Percentiles rank a stretch among this genome's conserved stretches.
These are phyloP conservation scores for Sporisorium exsertum DNA, from an alignment of 1,284 basidiomycete genomes.

Conservation along the genomic window DNA sequence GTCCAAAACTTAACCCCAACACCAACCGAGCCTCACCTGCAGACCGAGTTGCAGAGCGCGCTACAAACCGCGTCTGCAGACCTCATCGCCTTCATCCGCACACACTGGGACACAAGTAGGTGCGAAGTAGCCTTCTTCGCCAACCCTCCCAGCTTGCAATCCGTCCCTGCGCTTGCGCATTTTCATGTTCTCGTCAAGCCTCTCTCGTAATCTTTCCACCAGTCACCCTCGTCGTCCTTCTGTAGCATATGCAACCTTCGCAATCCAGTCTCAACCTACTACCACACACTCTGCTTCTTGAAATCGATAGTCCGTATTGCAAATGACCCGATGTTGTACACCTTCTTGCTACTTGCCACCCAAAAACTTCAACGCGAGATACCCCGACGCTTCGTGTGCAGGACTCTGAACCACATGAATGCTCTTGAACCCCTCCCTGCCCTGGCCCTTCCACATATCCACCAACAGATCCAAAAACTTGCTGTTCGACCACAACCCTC, in stretches of 20 bases:
- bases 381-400: constrained; percentile 52
- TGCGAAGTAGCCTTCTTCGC: constrained; percentile 33
- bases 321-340: constrained; percentile 1
- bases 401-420: constrained; percentile 55
- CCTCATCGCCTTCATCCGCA: constrained; percentile 12
- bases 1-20: neutral
- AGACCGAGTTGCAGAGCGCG: neutral
- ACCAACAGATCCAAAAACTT: constrained; percentile 48
- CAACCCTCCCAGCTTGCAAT: constrained; percentile 39
- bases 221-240: neutral
- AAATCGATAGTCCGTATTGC: constrained; percentile 2
- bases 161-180: constrained; percentile 30
- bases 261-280: neutral
- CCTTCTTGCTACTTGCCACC: neutral
- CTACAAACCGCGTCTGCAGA: constrained; percentile 1
- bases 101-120: constrained; percentile 12
- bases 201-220: neutral
- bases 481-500: constrained; percentile 57
- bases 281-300: neutral
- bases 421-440: constrained; percentile 44
- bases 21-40: neutral
- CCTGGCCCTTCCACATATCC: constrained; percentile 26
- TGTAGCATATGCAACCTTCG: constrained; percentile 12
- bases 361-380: constrained; percentile 33
- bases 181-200: constrained; percentile 34